phyloP scores from a whole-genome alignment of 768 basidiomycete genomes.

The Mycena rosella region DNA sequence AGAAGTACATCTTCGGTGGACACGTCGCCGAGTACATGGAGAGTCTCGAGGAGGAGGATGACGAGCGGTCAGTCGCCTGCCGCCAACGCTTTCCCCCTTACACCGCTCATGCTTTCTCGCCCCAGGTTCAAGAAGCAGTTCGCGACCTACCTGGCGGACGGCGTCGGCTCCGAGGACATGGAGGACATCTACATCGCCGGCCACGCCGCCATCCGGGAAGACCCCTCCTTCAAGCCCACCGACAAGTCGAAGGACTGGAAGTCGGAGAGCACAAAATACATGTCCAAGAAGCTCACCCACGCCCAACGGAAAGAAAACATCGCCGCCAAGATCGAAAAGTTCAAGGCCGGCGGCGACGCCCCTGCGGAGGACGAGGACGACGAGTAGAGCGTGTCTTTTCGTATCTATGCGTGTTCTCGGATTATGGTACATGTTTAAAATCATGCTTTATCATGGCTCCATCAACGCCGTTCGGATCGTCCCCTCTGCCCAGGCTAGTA shows the following conservation, averaged over 20 bases:
- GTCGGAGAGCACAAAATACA: slow-evolving; percentile 82
- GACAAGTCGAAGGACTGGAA: slow-evolving; percentile 95
- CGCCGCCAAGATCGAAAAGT: slow-evolving; percentile 90
- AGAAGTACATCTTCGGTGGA: slow-evolving; percentile 98
- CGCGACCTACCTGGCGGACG: slow-evolving; percentile 94
- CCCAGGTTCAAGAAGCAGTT: slow-evolving; percentile 95
- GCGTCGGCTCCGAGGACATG: slow-evolving; percentile 94
- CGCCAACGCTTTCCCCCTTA: not conserved
- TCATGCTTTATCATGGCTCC: slow-evolving; percentile 15
- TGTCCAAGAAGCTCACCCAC: slow-evolving; percentile 73
- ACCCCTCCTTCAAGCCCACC: slow-evolving; percentile 90
- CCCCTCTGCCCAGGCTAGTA: slow-evolving; percentile 69
- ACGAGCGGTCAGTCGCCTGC: slow-evolving; percentile 69
- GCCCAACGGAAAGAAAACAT: slow-evolving; percentile 86
- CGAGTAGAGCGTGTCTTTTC: slow-evolving; percentile 58
- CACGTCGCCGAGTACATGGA: slow-evolving; percentile 99
- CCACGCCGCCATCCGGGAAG: slow-evolving; percentile 95
- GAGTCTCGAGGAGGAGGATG: slow-evolving; percentile 98
- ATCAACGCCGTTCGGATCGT: slow-evolving; percentile 58
- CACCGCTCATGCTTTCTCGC: too few species aligned
- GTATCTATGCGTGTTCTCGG: slow-evolving; percentile 24
- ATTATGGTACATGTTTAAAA: slow-evolving; percentile 10
- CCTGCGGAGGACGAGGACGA: slow-evolving; percentile 73
- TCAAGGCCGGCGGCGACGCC: slow-evolving; percentile 77
- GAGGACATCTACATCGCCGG: slow-evolving; percentile 96